Evolutionary conservation across 164 flowering plant genomes (phyloP).

Genomic region (Chimonanthus salicifolius): DNA sequence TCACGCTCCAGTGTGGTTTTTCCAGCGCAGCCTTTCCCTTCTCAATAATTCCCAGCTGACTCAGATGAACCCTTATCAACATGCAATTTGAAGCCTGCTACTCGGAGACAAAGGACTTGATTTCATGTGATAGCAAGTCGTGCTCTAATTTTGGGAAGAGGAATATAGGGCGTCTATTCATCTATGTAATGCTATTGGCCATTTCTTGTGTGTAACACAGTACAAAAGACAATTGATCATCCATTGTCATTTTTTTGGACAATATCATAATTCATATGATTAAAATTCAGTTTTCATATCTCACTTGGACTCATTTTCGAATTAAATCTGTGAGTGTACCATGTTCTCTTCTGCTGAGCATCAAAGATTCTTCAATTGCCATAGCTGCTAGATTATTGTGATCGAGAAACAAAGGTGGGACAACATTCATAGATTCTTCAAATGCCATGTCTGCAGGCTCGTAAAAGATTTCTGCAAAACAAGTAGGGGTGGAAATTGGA

Average conservation of each 20-base stretch:
- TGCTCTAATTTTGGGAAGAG: slow-evolving; percentile 1
- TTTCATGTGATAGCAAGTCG: background rate
- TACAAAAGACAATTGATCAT: background rate
- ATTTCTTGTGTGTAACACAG: background rate
- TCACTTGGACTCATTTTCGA: too few species aligned
- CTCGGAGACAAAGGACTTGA: background rate
- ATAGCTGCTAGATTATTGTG: too few species aligned
- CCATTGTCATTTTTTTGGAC: slow-evolving; percentile 5
- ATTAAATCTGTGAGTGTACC: too few species aligned
- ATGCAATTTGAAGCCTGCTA: background rate
- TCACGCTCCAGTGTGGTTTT: background rate
- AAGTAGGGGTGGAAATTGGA: too few species aligned
- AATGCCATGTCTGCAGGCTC: too few species aligned
- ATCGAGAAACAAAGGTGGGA: too few species aligned
- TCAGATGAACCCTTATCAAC: background rate
- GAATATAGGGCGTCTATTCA: background rate
- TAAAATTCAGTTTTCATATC: too few species aligned
- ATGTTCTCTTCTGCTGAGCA: too few species aligned
- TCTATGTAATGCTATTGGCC: background rate
- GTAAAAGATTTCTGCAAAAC: too few species aligned
- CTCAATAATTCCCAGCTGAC: slow-evolving; percentile 4
- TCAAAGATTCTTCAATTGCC: too few species aligned
- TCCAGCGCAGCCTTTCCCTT: background rate
- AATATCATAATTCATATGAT: too few species aligned
- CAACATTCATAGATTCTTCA: too few species aligned